Conservation (phyloP, 1,284 basidiomycete genomes). For the Psilocybe mexicana region DNA sequence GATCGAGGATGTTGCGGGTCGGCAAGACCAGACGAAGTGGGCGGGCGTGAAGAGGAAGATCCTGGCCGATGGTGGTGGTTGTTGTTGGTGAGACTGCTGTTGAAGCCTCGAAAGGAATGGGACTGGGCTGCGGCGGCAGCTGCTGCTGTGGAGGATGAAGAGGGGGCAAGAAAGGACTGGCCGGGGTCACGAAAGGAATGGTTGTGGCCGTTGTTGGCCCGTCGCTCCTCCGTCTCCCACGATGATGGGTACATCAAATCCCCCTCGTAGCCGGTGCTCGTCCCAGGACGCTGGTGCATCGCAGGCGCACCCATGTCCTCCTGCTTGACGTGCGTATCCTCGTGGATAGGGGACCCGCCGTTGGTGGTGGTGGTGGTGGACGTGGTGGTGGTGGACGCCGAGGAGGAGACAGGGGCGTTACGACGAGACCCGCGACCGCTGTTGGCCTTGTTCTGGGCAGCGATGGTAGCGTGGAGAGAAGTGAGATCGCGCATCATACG, state of each 20-base stretch:
- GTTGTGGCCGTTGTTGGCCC: constrained; percentile 6
- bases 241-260: constrained; percentile 30
- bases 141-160: constrained; percentile 34
- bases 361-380: background rate
- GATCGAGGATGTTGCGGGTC: constrained; percentile 42
- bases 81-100: constrained; percentile 13
- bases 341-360: constrained; percentile 6
- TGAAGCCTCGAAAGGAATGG: constrained; percentile 67
- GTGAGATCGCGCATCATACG: constrained; percentile 90
- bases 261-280: constrained; percentile 70
- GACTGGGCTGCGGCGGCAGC: constrained; percentile 46
- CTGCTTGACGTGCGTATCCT: constrained; percentile 46
- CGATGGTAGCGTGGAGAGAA: constrained; percentile 83
- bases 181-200: constrained; percentile 37
- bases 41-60: constrained; percentile 42
- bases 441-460: constrained; percentile 63
- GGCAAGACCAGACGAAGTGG: constrained; percentile 42
- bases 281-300: constrained; percentile 57
- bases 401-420: constrained; percentile 9
- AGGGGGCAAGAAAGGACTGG: constrained; percentile 60
- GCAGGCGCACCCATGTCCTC: constrained; percentile 45
- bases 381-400: background rate
- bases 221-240: constrained; percentile 21
- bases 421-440: constrained; percentile 45
- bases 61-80: constrained; percentile 15